A percentile compares a stretch with the other conserved stretches of the same genome.
These are phyloP conservation scores for Scheffersomyces parashehatae DNA, from an alignment of 1,139 yeast species.

Conservation along the genomic window DNA sequence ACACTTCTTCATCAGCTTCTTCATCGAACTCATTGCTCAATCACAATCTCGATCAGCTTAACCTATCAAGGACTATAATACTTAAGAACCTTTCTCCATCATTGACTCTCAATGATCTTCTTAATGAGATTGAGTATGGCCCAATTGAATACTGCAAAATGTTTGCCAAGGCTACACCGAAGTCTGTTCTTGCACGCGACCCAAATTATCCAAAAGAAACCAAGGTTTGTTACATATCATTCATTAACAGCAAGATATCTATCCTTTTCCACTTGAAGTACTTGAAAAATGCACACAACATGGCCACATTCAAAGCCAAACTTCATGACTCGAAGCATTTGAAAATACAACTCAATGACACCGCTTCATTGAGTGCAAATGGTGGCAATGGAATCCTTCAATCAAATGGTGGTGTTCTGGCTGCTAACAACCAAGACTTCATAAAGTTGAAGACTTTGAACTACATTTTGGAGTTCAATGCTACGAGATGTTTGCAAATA, in stretches of 20 bases:
- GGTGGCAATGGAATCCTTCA: neutral
- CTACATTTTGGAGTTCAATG: constrained; percentile 41
- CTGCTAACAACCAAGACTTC: constrained; percentile 29
- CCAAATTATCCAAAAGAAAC: constrained; percentile 10
- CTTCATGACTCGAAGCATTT: constrained; percentile 33
- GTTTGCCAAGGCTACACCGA: constrained; percentile 32
- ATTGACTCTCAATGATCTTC: constrained; percentile 30
- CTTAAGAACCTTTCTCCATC: constrained; percentile 31
- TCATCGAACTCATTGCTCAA: constrained; percentile 27
- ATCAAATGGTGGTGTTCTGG: neutral
- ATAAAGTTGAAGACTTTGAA: constrained; percentile 45
- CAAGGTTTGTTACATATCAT: constrained; percentile 41
- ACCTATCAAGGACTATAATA: constrained; percentile 40
- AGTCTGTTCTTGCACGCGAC: constrained; percentile 21
- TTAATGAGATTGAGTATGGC: constrained; percentile 40
- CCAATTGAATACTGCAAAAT: constrained; percentile 47
- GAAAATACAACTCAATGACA: constrained; percentile 34
- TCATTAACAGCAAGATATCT: constrained; percentile 38
- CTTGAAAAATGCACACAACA: constrained; percentile 26
- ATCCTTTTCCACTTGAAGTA: constrained; percentile 37
- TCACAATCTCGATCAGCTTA: constrained; percentile 31
- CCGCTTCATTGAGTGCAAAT: constrained; percentile 5
- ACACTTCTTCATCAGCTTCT: constrained; percentile 19
- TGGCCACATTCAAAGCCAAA: constrained; percentile 24
- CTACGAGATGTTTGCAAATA: constrained; percentile 37